Base-by-base conservation (phyloP, 2,329 filamentous ascomycete genomes). In the Aspergillus caelatus region DNA sequence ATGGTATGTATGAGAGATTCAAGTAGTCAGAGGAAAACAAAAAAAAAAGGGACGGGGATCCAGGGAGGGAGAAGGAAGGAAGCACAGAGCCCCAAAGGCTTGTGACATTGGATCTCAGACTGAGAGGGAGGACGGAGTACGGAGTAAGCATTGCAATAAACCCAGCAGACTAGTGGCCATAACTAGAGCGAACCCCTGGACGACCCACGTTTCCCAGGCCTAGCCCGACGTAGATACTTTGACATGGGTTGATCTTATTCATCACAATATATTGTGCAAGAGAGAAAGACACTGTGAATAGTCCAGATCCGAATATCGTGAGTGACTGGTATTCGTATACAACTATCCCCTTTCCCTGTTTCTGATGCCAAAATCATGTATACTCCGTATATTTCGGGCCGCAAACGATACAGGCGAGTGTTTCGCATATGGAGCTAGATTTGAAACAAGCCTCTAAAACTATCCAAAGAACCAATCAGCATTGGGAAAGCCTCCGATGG, bases 121-220 rank as follows among this genome's bases (percentile, higher is more conserved):
- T 19, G 23, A 16, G 59, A n/a, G n/a, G 21, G 39, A 26, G 30
- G 52, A 54, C 32, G 36, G 6, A 39, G 16, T 9, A 53, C 28
- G 50, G 26, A 32, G 50, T 39, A 54, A 54, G 26, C 10, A 14
- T 19, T 10, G 52, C 3, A 21, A 26, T 26, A 23, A 55, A 23
- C n/a, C n/a, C 23, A 39, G 34, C 9, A 34, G 32, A 26, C 52
- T 55, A 39, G 52, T 39, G 52, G 34, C 52, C 52, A 32, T 9
- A 36, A 19, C 52, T 34, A 28, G 52, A 34, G 34, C 16, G 43
- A 61, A 63, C 64, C 64, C 64, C 64, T 65, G 64, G 64, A 63
- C 61, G 64, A 63, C 58, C 64, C 64, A 63, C 64, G 61, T 58
- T 61, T 34, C 28, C 57, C 23, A 26, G 12, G 36, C 30, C 12